Evolutionary conservation across 495 filamentous ascomycete genomes (phyloP).

Genomic region (Acidomyces sp.): DNA sequence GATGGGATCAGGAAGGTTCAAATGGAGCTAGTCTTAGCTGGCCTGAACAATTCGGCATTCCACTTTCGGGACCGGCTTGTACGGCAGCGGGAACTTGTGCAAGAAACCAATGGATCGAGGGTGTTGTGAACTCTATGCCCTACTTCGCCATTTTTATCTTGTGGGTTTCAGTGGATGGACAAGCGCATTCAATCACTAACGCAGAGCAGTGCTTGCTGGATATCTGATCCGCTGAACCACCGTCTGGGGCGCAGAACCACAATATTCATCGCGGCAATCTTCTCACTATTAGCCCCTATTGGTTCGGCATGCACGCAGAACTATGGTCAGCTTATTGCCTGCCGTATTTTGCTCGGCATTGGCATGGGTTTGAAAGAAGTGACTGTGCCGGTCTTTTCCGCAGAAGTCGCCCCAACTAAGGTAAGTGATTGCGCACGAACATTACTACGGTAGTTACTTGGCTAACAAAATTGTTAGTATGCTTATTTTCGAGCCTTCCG

Average conservation of each 20-base stretch:
- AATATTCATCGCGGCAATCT: slow-evolving; percentile 58
- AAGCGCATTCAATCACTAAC: no score
- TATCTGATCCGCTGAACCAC: slow-evolving; percentile 69
- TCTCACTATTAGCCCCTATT: slow-evolving; percentile 45
- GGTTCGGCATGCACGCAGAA: slow-evolving; percentile 2
- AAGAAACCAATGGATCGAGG: slow-evolving; percentile 51
- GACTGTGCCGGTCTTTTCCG: slow-evolving; percentile 45
- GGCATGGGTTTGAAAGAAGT: slow-evolving; percentile 47
- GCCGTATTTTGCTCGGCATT: slow-evolving; percentile 45
- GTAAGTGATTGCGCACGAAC: no score
- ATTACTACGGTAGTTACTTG: no score
- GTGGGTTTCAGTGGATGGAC: no score
- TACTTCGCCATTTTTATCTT: slow-evolving; percentile 66
- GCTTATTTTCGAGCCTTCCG: no score
- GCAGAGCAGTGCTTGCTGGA: slow-evolving; percentile 74
- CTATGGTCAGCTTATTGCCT: slow-evolving; percentile 44
- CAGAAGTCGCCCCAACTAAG: slow-evolving; percentile 40
- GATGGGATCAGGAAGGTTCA: slow-evolving; percentile 28
- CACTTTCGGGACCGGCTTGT: background rate
- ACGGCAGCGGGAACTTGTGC: background rate
- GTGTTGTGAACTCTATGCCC: slow-evolving; percentile 49
- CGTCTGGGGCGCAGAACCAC: slow-evolving; percentile 67
- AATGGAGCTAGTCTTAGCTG: slow-evolving; percentile 30
- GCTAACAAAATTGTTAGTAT: no score
- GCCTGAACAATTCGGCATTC: slow-evolving; percentile 22